Evolutionary conservation across 768 basidiomycete genomes (phyloP).

Genomic region (Mycena floridula): DNA sequence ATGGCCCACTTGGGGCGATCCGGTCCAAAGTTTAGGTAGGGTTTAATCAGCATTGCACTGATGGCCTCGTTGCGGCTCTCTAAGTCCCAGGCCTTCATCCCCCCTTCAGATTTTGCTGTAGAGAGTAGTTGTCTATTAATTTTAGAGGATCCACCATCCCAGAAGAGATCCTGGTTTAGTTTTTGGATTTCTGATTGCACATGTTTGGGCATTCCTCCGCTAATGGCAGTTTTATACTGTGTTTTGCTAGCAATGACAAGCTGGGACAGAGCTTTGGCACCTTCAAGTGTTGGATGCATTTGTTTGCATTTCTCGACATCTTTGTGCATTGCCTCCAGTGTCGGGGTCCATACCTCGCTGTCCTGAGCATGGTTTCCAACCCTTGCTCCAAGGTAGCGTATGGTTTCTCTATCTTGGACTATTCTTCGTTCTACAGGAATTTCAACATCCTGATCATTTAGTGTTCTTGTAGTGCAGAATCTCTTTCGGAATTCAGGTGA

Average conservation of each 20-base stretch:
- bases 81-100: background rate
- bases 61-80: background rate
- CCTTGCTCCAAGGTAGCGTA: conserved; percentile 11
- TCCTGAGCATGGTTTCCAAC: conserved; percentile 8
- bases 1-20: background rate
- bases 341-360: conserved; percentile 1
- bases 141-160: conserved; percentile 3
- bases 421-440: conserved; percentile 3
- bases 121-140: too few relatives aligned
- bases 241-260: conserved; percentile 1
- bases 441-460: background rate
- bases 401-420: conserved; percentile 7
- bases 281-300: too few relatives aligned
- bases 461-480: conserved; percentile 1
- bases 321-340: too few relatives aligned
- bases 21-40: background rate
- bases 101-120: background rate
- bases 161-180: conserved; percentile 7
- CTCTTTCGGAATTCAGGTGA: conserved; percentile 6
- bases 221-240: conserved; percentile 3
- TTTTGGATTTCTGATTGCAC: conserved; percentile 5
- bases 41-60: background rate
- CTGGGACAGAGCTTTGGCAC: conserved; percentile 1
- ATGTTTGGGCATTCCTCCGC: conserved; percentile 11
- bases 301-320: too few relatives aligned